phyloP scores from a whole-genome alignment of 1,139 yeast species.

The Taiozyma sp. region DNA sequence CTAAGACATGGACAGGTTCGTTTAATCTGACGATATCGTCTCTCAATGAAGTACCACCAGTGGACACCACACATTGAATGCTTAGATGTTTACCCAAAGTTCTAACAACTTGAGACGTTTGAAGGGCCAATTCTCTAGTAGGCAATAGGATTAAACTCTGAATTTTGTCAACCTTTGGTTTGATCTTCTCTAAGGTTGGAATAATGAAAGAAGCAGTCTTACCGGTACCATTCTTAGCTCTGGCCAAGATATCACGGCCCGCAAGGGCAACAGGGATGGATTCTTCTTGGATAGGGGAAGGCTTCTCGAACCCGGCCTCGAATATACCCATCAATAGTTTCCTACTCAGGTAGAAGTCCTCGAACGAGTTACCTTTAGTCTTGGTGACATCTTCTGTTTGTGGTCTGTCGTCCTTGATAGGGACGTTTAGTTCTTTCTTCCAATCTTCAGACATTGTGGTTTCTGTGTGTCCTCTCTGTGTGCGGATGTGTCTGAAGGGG shows the following conservation, averaged over 20 bases:
- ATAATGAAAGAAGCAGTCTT: conserved; percentile 95
- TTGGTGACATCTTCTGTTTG: conserved; percentile 95
- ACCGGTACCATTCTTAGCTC: conserved; percentile 99
- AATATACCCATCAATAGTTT: conserved; percentile 96
- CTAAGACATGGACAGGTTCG: conserved; percentile 88
- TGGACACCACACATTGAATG: conserved; percentile 93
- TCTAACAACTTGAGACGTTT: conserved; percentile 94
- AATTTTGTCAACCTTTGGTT: conserved; percentile 79
- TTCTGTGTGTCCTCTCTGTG: not conserved
- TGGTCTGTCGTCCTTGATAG: conserved; percentile 83
- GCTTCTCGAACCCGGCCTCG: conserved; percentile 98
- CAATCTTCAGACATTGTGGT: conserved; percentile 37
- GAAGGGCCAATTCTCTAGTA: conserved; percentile 94
- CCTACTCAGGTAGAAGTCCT: conserved; percentile 87
- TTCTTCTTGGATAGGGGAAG: conserved; percentile 98
- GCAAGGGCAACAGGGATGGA: conserved; percentile 93
- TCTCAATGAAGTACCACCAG: conserved; percentile 94
- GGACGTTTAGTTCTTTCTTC: conserved; percentile 73
- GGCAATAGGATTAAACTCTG: conserved; percentile 91
- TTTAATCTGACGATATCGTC: conserved; percentile 92
- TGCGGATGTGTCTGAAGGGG: not conserved
- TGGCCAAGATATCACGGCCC: conserved; percentile 93
- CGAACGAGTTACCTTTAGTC: conserved; percentile 88
- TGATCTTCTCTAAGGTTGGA: conserved; percentile 79
- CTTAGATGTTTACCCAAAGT: conserved; percentile 96